Evolutionary conservation across 2,329 filamentous ascomycete genomes (phyloP).

Genomic region (Monilinia aucupariae): DNA sequence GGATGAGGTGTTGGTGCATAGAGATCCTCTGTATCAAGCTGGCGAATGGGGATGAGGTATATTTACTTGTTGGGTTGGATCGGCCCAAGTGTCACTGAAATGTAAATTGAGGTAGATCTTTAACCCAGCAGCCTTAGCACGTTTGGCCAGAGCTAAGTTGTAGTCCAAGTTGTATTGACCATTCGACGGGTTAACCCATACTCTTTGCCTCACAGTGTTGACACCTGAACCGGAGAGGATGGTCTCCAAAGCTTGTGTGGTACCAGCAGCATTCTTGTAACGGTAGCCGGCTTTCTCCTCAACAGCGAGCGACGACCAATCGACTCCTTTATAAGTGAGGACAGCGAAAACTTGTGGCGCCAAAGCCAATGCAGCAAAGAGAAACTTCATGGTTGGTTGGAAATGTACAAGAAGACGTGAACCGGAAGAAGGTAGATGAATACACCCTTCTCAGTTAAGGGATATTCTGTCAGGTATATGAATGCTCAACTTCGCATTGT

Average conservation of each 20-base stretch:
- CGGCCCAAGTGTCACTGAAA: slow-evolving; percentile 66
- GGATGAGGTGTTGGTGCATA: not conserved
- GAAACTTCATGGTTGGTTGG: slow-evolving; percentile 6
- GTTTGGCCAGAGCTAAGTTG: slow-evolving; percentile 61
- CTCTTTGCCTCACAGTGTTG: slow-evolving; percentile 64
- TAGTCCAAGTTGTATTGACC: slow-evolving; percentile 65
- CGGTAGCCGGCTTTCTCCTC: slow-evolving; percentile 56
- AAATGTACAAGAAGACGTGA: not conserved
- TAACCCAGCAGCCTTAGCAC: slow-evolving; percentile 58
- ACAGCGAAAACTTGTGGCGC: slow-evolving; percentile 29
- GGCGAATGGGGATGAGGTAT: not conserved
- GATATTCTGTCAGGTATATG: not conserved
- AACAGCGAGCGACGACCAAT: slow-evolving; percentile 63
- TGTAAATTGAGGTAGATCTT: slow-evolving; percentile 56
- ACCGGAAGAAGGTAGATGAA: not conserved
- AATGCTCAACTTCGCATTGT: not conserved
- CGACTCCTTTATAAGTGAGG: slow-evolving; percentile 60
- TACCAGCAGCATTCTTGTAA: slow-evolving; percentile 54
- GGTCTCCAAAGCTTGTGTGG: slow-evolving; percentile 51
- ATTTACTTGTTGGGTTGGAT: slow-evolving; percentile 54
- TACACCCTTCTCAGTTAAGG: not conserved
- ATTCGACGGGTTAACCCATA: slow-evolving; percentile 64
- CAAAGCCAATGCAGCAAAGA: slow-evolving; percentile 8
- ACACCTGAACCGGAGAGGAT: slow-evolving; percentile 58
- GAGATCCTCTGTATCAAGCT: no score